These are phyloP conservation scores for Fusarium multiceps DNA, from an alignment of 2,329 filamentous ascomycete species.

Conservation along the genomic window DNA sequence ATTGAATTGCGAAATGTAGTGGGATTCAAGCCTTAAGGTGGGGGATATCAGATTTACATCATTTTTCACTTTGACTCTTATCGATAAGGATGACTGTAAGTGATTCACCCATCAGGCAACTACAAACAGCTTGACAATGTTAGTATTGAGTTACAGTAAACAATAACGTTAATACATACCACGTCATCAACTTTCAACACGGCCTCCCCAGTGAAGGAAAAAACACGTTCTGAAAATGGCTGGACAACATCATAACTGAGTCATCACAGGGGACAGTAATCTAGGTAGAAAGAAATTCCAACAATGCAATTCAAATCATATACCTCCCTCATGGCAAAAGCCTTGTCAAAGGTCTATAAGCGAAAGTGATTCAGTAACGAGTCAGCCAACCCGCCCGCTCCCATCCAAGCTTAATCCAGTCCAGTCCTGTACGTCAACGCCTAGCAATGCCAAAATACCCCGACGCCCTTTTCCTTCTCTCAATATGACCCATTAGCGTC, in stretches of 20 bases:
- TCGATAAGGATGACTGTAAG: slow-evolving; percentile 41
- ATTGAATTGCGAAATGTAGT: slow-evolving; percentile 16
- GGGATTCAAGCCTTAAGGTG: slow-evolving; percentile 28
- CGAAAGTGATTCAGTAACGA: slow-evolving; percentile 38
- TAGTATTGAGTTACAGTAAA: not conserved
- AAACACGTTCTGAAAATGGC: not conserved
- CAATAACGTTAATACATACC: not conserved
- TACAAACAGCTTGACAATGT: not conserved
- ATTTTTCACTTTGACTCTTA: slow-evolving; percentile 37
- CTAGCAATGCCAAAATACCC: slow-evolving; percentile 50
- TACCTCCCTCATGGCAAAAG: not conserved
- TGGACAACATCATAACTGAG: slow-evolving; percentile 3
- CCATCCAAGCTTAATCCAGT: slow-evolving; percentile 27
- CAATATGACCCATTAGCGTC: not conserved
- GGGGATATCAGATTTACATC: slow-evolving; percentile 43
- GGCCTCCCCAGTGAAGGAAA: not conserved
- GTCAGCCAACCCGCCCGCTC: slow-evolving; percentile 25
- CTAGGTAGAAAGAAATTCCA: not conserved
- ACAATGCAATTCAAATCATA: slow-evolving; percentile 6
- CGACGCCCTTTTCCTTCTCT: slow-evolving; percentile 36
- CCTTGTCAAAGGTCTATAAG: slow-evolving; percentile 36
- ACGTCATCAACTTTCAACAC: not conserved
- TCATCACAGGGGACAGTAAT: not conserved
- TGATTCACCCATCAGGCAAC: not conserved
- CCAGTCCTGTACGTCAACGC: slow-evolving; percentile 47